Evolutionary conservation across 805 yeast genomes (phyloP).

Genomic region (Wickerhamia fluorescens): DNA sequence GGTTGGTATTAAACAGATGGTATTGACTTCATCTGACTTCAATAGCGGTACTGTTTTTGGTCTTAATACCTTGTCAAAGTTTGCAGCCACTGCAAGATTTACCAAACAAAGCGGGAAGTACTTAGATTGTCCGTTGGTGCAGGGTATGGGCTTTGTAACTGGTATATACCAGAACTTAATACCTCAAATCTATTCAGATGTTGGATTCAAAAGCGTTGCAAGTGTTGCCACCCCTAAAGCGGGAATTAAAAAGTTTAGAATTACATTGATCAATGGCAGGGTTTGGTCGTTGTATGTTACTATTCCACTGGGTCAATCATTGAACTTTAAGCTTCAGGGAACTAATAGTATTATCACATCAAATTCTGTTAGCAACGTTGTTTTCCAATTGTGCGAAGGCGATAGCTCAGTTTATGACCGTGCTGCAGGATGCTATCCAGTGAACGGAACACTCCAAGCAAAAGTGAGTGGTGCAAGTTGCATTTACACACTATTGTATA

Average conservation of each 20-base stretch:
- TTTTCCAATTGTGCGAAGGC: constrained; percentile 20
- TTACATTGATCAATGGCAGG: constrained; percentile 30
- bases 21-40: neutral
- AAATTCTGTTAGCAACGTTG: constrained; percentile 4
- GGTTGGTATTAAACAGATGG: neutral
- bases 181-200: constrained; percentile 23
- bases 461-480: constrained; percentile 23
- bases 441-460: constrained; percentile 41
- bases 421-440: constrained; percentile 29
- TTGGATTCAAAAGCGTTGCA: constrained; percentile 15
- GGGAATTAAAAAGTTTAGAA: constrained; percentile 29
- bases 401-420: constrained; percentile 21
- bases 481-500: constrained; percentile 37
- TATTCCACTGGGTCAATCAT: constrained; percentile 26
- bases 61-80: neutral
- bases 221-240: constrained; percentile 17
- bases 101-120: neutral
- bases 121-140: constrained; percentile 35
- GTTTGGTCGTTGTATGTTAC: constrained; percentile 49
- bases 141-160: constrained; percentile 55
- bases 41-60: neutral
- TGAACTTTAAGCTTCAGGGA: constrained; percentile 20
- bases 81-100: neutral
- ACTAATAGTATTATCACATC: neutral
- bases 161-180: constrained; percentile 44